Base-by-base conservation (phyloP, 352 stramenopile species). In the Hyphochytrium catenoides region DNA sequence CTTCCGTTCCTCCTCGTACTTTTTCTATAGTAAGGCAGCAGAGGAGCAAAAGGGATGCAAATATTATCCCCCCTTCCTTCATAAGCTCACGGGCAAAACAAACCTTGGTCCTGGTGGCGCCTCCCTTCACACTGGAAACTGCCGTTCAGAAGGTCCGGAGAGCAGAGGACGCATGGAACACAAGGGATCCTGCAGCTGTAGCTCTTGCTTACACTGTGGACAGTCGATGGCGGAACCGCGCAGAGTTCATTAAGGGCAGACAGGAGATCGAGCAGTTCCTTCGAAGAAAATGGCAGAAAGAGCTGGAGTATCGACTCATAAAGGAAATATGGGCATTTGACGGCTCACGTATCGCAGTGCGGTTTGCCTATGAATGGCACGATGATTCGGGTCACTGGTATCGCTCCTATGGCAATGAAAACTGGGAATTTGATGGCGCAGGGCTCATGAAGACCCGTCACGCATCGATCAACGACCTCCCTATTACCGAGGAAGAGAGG, bases 91-190 rank as follows among this genome's bases (percentile, higher is more conserved):
- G n/a, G n/a, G n/a, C n/a, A n/a, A n/a, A n/a, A n/a, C n/a, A n/a
- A n/a, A n/a, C n/a, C n/a, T n/a, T n/a, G n/a, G n/a, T n/a, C n/a
- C n/a, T n/a, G n/a, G n/a, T n/a, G n/a, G n/a, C n/a, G 3, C 74
- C 74, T 2, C 72, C 73, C 11, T 90, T 85, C 49, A 74, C 62
- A 9, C 40, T 48, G 12, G 73, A 83, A 47, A 70, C 53, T 0
- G 73, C 74, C 3, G 43, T 57, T 0, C 2, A 71, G 2, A 88
- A 90, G 49, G 69, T 83, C 22, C 68, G 71, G 9, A 58, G 60
- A 1, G 74, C 74, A 0, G 74, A 90, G 30, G 70, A 90, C 43
- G 74, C 65, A 17, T 88, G 74, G 74, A 90, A 90, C 57, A 62
- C 54, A 4, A 51, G 63, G 3, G 65, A 88, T 14, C 61, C 72